Conservation (phyloP, 2,329 filamentous ascomycete species). For the Phialocephala sp. region DNA sequence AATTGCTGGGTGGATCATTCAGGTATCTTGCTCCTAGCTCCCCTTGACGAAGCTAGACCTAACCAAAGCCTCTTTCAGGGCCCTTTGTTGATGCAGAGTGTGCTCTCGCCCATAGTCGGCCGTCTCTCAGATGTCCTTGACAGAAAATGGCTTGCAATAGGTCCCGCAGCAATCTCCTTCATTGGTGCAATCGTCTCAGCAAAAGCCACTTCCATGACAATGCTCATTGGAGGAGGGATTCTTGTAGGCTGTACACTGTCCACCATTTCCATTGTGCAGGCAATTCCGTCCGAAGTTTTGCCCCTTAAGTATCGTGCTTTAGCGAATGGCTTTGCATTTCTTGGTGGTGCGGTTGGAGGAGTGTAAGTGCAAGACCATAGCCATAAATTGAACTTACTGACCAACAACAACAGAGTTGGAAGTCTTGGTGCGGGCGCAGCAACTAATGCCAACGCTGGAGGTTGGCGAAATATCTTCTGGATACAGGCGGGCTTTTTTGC, state of each 20-base stretch:
- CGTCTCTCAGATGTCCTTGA: slow-evolving; percentile 62
- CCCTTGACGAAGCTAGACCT: background rate
- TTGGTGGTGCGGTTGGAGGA: slow-evolving; percentile 57
- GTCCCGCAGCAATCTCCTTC: slow-evolving; percentile 59
- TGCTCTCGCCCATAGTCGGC: slow-evolving; percentile 60
- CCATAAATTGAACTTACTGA: background rate
- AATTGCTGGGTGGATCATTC: slow-evolving; percentile 61
- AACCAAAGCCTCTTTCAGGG: slow-evolving; percentile 46
- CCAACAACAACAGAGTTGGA: slow-evolving; percentile 44
- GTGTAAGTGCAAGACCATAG: slow-evolving; percentile 47
- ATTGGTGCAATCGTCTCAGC: slow-evolving; percentile 59
- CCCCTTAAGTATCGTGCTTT: slow-evolving; percentile 61
- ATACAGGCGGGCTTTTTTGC: slow-evolving; percentile 58
- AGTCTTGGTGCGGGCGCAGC: slow-evolving; percentile 57
- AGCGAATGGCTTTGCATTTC: slow-evolving; percentile 58
- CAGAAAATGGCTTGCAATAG: slow-evolving; percentile 57
- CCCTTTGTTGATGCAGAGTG: slow-evolving; percentile 61
- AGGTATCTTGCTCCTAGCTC: slow-evolving; percentile 42
- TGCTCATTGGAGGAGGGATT: slow-evolving; percentile 62
- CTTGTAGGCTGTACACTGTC: slow-evolving; percentile 60
- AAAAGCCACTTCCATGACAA: slow-evolving; percentile 59
- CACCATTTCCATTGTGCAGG: slow-evolving; percentile 60
- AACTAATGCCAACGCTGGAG: slow-evolving; percentile 52
- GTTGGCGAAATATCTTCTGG: slow-evolving; percentile 65
- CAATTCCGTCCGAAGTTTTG: slow-evolving; percentile 61